A percentile compares a stretch with the other conserved stretches of the same genome.
phyloP scores from a whole-genome alignment of 495 filamentous ascomycete genomes.

The Neurospora tetraspora region DNA sequence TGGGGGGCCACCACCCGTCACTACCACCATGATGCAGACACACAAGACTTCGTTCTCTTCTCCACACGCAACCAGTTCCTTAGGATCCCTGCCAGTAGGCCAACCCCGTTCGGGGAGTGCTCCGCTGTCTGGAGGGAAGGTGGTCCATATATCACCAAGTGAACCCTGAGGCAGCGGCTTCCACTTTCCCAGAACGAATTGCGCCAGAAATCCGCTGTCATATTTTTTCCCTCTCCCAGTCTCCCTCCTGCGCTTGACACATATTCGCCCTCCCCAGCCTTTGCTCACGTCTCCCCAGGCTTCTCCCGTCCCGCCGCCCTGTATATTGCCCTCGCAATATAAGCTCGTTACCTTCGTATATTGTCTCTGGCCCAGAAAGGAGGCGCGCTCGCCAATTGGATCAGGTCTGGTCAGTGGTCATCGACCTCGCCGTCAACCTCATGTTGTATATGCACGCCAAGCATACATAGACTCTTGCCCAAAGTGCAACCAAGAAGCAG shows the following conservation, averaged over 20 bases:
- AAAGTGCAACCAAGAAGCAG: conserved; percentile 21
- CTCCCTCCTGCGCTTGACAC: conserved; percentile 4
- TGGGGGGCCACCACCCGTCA: conserved; percentile 1
- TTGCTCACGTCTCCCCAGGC: conserved; percentile 10
- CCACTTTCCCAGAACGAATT: neutral
- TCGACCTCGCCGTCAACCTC: conserved; percentile 20
- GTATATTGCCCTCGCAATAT: conserved; percentile 31
- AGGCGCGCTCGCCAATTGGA: conserved; percentile 22
- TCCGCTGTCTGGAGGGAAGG: conserved; percentile 12
- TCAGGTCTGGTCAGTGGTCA: conserved; percentile 14
- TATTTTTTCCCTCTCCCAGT: conserved; percentile 2
- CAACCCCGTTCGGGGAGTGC: conserved; percentile 14
- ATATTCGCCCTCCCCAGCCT: conserved; percentile 3
- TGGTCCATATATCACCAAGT: conserved; percentile 26
- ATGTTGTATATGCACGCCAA: conserved; percentile 29
- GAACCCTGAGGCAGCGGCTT: conserved; percentile 16
- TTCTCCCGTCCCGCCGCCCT: conserved; percentile 26
- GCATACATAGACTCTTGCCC: conserved; percentile 18
- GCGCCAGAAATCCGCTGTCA: conserved; percentile 17
- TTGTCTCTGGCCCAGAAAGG: conserved; percentile 23
- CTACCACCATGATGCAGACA: conserved; percentile 13
- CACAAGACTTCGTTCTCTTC: conserved; percentile 7
- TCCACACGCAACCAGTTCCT: conserved; percentile 20
- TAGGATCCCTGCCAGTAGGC: conserved; percentile 19
- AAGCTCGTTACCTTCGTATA: conserved; percentile 26